Evolutionary conservation across 1,284 basidiomycete genomes (phyloP).

Genomic region (Neonothopanus nambi): DNA sequence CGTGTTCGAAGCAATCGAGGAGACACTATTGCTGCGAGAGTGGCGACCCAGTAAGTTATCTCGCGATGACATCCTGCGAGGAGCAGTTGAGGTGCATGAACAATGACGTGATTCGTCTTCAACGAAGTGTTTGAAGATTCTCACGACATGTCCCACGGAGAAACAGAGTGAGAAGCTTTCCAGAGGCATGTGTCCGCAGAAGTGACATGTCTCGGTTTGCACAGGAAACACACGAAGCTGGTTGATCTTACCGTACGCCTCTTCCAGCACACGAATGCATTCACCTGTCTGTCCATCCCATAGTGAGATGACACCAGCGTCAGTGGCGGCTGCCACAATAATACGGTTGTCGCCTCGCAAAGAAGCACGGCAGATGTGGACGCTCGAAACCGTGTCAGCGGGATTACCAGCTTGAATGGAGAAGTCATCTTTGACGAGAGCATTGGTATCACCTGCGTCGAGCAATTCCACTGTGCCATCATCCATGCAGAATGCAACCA

Average conservation of each 20-base stretch:
- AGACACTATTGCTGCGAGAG: conserved; percentile 61
- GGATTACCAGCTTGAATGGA: conserved; percentile 58
- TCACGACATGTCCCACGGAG: conserved; percentile 59
- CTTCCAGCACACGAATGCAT: conserved; percentile 60
- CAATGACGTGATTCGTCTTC: conserved; percentile 63
- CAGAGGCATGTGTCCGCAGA: conserved; percentile 65
- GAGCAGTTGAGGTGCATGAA: conserved; percentile 51
- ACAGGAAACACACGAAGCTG: conserved; percentile 55
- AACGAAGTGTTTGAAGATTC: conserved; percentile 60
- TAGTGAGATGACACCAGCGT: conserved; percentile 66
- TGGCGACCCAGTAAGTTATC: conserved; percentile 48
- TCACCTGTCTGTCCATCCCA: conserved; percentile 67
- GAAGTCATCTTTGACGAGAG: conserved; percentile 41
- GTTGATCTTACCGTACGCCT: conserved; percentile 53
- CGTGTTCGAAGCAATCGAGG: conserved; percentile 44
- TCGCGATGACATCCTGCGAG: conserved; percentile 42
- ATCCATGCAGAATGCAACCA: conserved; percentile 59
- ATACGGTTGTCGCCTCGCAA: conserved; percentile 49
- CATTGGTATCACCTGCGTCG: conserved; percentile 45
- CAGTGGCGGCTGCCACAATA: conserved; percentile 63
- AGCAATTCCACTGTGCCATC: conserved; percentile 65
- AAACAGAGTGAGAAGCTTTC: conserved; percentile 65
- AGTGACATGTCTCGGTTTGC: conserved; percentile 53
- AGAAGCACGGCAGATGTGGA: conserved; percentile 52
- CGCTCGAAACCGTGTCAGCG: conserved; percentile 49